Percentiles rank a stretch among this genome's conserved stretches.
Conservation (phyloP, 2,329 filamentous ascomycete genomes). For the Thermothelomyces thermophilus region DNA sequence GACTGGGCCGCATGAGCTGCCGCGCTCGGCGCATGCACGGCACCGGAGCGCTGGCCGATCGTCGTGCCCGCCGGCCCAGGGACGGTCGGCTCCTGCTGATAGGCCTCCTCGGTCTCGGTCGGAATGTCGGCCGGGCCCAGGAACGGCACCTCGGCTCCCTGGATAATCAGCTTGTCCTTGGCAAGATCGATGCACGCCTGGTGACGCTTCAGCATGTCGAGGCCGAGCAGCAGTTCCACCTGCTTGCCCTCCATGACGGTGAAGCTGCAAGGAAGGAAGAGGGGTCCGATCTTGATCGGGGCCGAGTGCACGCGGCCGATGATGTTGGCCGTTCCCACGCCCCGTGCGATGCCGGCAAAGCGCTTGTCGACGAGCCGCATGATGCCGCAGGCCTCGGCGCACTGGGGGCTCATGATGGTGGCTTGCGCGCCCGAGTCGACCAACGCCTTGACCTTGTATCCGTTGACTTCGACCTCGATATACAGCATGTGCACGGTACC, state of each 20-base stretch:
- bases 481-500: conserved; percentile 94
- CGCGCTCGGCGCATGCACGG: conserved; percentile 40
- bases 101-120: conserved; percentile 67
- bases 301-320: conserved; percentile 92
- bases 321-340: conserved; percentile 90
- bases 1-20: conserved; percentile 12
- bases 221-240: conserved; percentile 83
- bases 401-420: conserved; percentile 95
- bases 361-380: conserved; percentile 92
- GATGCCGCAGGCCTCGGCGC: conserved; percentile 87
- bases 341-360: conserved; percentile 85
- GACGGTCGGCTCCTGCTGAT: conserved; percentile 74
- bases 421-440: conserved; percentile 97
- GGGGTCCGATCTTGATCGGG: conserved; percentile 83
- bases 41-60: conserved; percentile 77
- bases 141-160: conserved; percentile 82
- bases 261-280: conserved; percentile 88
- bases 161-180: conserved; percentile 79
- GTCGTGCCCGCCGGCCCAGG: conserved; percentile 82
- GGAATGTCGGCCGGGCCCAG: conserved; percentile 90
- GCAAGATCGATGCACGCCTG: conserved; percentile 87
- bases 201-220: conserved; percentile 96
- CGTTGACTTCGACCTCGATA: conserved; percentile 91
- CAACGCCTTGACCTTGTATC: conserved; percentile 84
- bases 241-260: conserved; percentile 99